These are phyloP conservation scores for Tetrapyrgos nigripes DNA, from an alignment of 1,284 basidiomycete genomes.

Conservation along the genomic window DNA sequence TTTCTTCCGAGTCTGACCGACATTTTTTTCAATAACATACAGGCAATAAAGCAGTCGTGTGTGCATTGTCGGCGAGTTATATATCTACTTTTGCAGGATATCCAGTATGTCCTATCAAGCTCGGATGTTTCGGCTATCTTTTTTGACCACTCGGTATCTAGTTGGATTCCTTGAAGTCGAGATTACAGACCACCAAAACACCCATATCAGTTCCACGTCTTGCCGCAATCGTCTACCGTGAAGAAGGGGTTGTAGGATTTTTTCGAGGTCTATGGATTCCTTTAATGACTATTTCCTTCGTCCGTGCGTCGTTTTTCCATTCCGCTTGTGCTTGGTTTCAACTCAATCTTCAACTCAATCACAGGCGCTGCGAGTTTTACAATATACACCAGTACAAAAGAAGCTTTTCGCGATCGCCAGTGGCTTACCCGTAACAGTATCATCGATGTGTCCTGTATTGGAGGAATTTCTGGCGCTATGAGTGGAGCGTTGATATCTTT, in stretches of 20 bases:
- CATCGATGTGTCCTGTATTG: slow-evolving; percentile 75
- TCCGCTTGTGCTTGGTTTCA: slow-evolving; percentile 11
- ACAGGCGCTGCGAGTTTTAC: slow-evolving; percentile 89
- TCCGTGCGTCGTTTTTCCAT: slow-evolving; percentile 68
- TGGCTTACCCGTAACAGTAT: slow-evolving; percentile 65
- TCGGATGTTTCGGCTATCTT: background rate
- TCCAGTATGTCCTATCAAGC: slow-evolving; percentile 52
- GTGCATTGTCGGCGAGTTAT: slow-evolving; percentile 82
- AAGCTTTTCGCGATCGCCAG: slow-evolving; percentile 70
- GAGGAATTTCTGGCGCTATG: slow-evolving; percentile 81
- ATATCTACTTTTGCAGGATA: slow-evolving; percentile 85
- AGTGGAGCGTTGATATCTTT: slow-evolving; percentile 86
- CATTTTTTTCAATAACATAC: slow-evolving; percentile 18
- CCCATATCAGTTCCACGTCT: slow-evolving; percentile 78
- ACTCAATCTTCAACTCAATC: slow-evolving; percentile 6
- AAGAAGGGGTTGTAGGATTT: slow-evolving; percentile 93
- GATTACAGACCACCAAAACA: slow-evolving; percentile 86
- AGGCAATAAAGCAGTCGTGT: slow-evolving; percentile 85
- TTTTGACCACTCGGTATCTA: slow-evolving; percentile 13
- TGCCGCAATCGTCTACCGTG: slow-evolving; percentile 77
- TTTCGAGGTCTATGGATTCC: slow-evolving; percentile 93
- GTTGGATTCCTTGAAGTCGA: slow-evolving; percentile 91
- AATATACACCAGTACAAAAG: slow-evolving; percentile 91
- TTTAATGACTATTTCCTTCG: slow-evolving; percentile 95
- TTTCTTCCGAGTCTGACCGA: slow-evolving; percentile 15